Percentiles rank a stretch among this genome's conserved stretches.
Conservation (phyloP, 2,329 filamentous ascomycete genomes). For the Stachybotrys chlorohalonatus region DNA sequence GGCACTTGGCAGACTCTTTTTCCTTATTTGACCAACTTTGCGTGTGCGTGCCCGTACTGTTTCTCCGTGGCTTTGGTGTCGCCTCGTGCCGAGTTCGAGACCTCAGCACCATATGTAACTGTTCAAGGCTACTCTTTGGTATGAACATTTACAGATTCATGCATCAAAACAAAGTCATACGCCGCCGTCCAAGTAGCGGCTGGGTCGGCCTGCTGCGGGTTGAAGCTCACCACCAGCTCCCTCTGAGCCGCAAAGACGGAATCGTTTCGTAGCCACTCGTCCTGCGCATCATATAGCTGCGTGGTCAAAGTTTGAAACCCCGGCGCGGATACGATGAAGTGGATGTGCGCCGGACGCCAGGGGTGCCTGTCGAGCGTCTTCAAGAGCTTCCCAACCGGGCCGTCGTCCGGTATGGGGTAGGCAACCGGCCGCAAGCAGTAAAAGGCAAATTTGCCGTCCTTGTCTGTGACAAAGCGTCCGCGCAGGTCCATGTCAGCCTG, state of each 20-base stretch:
- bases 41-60: too few species aligned
- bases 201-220: background rate
- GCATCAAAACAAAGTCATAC: background rate
- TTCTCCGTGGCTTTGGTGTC: too few species aligned
- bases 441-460: conserved; percentile 59
- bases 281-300: conserved; percentile 1
- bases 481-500: conserved; percentile 1
- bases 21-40: too few species aligned
- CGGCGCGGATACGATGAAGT: conserved; percentile 50
- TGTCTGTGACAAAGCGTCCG: conserved; percentile 38
- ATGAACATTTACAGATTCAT: background rate
- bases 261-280: background rate
- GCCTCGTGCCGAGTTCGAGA: background rate
- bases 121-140: background rate
- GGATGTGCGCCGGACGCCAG: conserved; percentile 68
- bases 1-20: too few species aligned
- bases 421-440: conserved; percentile 73
- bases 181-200: background rate
- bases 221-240: background rate
- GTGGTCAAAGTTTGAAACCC: background rate
- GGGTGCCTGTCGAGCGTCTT: conserved; percentile 56
- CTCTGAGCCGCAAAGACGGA: background rate
- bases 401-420: conserved; percentile 76
- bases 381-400: conserved; percentile 66
- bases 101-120: background rate